Evolutionary conservation across 2,329 filamentous ascomycete genomes (phyloP).

Genomic region (Monilinia fructicola): DNA sequence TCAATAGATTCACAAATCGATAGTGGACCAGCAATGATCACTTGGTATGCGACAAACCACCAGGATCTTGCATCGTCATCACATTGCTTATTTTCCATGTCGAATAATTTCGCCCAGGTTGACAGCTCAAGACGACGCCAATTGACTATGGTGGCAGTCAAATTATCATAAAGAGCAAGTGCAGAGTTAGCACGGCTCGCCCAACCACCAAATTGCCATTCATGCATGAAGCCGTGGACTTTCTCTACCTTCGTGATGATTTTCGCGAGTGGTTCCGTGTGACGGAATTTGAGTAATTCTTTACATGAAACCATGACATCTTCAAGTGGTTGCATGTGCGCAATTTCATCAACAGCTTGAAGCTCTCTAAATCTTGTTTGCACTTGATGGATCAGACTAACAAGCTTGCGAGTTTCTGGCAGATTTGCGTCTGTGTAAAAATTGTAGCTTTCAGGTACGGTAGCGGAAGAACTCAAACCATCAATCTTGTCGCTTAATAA

Average conservation of each 20-base stretch:
- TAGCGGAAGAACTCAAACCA: conserved; percentile 45
- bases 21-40: conserved; percentile 73
- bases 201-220: conserved; percentile 88
- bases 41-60: conserved; percentile 97
- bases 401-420: conserved; percentile 70
- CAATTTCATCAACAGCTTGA: conserved; percentile 62
- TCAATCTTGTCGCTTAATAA: conserved; percentile 61
- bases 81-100: conserved; percentile 76
- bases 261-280: conserved; percentile 82
- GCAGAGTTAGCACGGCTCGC: conserved; percentile 78
- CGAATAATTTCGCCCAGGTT: conserved; percentile 87
- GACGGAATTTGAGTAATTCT: conserved; percentile 70
- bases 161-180: conserved; percentile 66
- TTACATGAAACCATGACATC: conserved; percentile 77
- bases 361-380: conserved; percentile 72
- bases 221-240: conserved; percentile 78
- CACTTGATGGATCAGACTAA: conserved; percentile 66
- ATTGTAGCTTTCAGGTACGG: conserved; percentile 62
- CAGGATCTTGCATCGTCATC: conserved; percentile 78
- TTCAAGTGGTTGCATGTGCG: conserved; percentile 70
- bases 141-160: conserved; percentile 78
- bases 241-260: conserved; percentile 86
- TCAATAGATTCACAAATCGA: conserved; percentile 59
- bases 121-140: conserved; percentile 91
- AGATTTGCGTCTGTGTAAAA: conserved; percentile 87